Base-by-base conservation (phyloP, 306 rosid species). In the Quercus wislizeni region DNA sequence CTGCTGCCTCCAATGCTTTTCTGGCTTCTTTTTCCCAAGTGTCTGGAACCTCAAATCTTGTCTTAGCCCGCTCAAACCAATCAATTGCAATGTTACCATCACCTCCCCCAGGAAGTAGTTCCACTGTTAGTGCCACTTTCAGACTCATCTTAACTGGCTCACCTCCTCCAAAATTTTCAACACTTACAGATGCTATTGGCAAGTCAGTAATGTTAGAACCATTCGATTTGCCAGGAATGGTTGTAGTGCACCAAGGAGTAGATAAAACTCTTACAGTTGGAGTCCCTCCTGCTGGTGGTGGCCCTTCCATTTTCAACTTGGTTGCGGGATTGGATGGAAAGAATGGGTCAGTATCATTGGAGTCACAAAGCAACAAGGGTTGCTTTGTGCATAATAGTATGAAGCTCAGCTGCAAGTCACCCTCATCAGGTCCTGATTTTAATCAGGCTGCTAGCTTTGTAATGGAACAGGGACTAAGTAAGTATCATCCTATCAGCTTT, bases 401-500 rank as follows among this genome's bases (percentile, higher is more conserved):
- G 84, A 91, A 74, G 83, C 92, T 93, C 6, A 82, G 81, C 51
- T 93, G 97, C 88, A 80, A 76, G 27, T 56, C 77, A 8, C 31
- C 31, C 15, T 70, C 74, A 35, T 30, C 76, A 21, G 81, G 12
- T 4, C 67, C 73, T 55, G 84, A 25, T 38, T 90, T 89, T 78
- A 71, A 79, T 33, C 79, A 82, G 78, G 94, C 92, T 15, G 80
- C 92, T 10, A 96, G 96, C 86, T 96, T 96, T 85, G 71, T 38
- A 69, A 56, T 78, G 75, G 46, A 21, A 9, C 33, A 61, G 15
- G 98, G 96, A 78, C 35, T 87, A 5, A 88, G 79, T 12, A 78
- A 87, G 86, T 91, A 93, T 75, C 79, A 89, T 83, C 91, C 99
- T 18, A 76, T 93, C 55, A 90, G 98, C 86, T 93, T 93, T 59